Percentiles rank a stretch among this genome's conserved stretches.
These are phyloP conservation scores for Calendula officinalis DNA, from an alignment of 129 eudicot genomes.

Conservation along the genomic window DNA sequence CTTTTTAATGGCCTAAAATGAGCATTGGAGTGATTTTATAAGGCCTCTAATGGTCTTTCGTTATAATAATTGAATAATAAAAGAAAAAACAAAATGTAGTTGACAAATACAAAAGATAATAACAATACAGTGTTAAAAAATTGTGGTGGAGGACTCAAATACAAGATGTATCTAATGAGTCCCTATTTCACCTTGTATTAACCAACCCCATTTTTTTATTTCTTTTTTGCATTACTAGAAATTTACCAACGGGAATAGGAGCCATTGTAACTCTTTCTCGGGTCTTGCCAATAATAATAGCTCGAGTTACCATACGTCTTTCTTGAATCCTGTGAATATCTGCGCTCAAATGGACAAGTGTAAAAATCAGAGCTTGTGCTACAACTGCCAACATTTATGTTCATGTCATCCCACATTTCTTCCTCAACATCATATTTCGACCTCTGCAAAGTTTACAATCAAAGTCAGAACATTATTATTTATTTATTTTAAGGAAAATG, in stretches of 20 bases:
- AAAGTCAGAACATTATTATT: too few relatives aligned
- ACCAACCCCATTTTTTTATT: not conserved
- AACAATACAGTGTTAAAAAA: too few relatives aligned
- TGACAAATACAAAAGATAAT: too few relatives aligned
- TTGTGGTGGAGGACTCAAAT: too few relatives aligned
- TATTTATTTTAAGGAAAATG: too few relatives aligned
- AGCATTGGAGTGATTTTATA: too few relatives aligned
- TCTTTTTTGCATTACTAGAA: not conserved
- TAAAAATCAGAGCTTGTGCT: constrained; percentile 49
- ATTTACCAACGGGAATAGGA: constrained; percentile 56
- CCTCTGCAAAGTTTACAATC: constrained; percentile 43
- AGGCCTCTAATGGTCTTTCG: too few relatives aligned
- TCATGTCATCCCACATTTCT: constrained; percentile 56
- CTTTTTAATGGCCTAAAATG: too few relatives aligned
- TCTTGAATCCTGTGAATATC: constrained; percentile 36
- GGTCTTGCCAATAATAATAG: constrained; percentile 58
- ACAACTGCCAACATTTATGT: constrained; percentile 34
- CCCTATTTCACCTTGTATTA: too few relatives aligned
- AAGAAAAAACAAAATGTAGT: too few relatives aligned
- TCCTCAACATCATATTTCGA: constrained; percentile 72
- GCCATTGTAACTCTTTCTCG: constrained; percentile 37
- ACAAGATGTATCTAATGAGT: too few relatives aligned
- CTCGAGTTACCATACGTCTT: constrained; percentile 37
- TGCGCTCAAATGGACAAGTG: constrained; percentile 50
- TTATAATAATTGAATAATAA: too few relatives aligned